A percentile compares a stretch with the other conserved stretches of the same genome.
These are phyloP conservation scores for Coemansia reversa DNA, from an alignment of 192 early-diverging fungal genomes.

Conservation along the genomic window DNA sequence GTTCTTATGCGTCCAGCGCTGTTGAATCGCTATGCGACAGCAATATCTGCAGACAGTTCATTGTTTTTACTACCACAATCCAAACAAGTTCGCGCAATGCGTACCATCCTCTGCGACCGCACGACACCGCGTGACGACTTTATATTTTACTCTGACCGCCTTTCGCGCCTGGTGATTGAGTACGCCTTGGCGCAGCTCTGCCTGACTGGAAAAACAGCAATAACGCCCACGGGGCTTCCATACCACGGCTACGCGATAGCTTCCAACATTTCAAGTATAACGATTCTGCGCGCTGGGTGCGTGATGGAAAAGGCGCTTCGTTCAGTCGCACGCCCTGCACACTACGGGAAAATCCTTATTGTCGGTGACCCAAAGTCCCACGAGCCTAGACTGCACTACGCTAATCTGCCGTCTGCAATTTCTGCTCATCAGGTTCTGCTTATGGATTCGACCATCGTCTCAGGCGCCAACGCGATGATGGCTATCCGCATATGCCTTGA, in stretches of 20 bases:
- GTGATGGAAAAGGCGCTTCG: slow-evolving; percentile 88
- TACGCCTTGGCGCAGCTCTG: slow-evolving; percentile 65
- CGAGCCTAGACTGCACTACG: slow-evolving; percentile 89
- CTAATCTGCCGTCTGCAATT: slow-evolving; percentile 72
- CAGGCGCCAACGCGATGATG: slow-evolving; percentile 94
- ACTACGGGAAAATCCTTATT: slow-evolving; percentile 89
- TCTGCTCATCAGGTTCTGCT: slow-evolving; percentile 64
- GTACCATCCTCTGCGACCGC: slow-evolving; percentile 78
- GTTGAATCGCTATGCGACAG: slow-evolving; percentile 25
- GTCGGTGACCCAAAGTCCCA: slow-evolving; percentile 74
- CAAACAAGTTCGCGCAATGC: slow-evolving; percentile 63
- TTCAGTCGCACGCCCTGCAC: slow-evolving; percentile 74
- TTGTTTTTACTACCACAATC: slow-evolving; percentile 54
- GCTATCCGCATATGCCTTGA: slow-evolving; percentile 90
- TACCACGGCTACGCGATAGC: slow-evolving; percentile 55
- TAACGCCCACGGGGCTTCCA: slow-evolving; percentile 60
- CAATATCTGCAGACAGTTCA: slow-evolving; percentile 9
- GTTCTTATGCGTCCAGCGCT: slow-evolving; percentile 43
- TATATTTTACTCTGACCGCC: slow-evolving; percentile 87
- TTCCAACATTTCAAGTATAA: slow-evolving; percentile 63
- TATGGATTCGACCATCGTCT: slow-evolving; percentile 87
- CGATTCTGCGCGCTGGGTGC: slow-evolving; percentile 83
- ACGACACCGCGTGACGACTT: slow-evolving; percentile 77
- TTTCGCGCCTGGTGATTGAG: slow-evolving; percentile 84
- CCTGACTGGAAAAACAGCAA: slow-evolving; percentile 48